Evolutionary conservation across 306 rosid genomes (phyloP).

Genomic region (Cucurbita argyrosperma): DNA sequence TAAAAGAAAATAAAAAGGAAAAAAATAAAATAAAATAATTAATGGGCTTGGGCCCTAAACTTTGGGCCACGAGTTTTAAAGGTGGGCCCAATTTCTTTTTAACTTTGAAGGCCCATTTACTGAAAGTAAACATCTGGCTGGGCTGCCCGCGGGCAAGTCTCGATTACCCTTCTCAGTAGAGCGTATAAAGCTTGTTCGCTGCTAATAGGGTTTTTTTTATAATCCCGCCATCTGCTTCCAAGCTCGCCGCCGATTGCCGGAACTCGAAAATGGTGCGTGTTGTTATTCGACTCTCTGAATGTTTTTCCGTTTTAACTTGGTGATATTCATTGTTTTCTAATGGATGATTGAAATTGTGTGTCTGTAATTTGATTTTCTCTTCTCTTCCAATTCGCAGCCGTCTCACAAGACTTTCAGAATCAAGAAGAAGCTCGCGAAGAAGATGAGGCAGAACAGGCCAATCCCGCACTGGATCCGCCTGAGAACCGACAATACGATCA

Average conservation of each 20-base stretch:
- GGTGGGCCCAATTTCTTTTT: background rate
- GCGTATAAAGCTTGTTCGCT: background rate
- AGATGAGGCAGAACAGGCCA: constrained; percentile 84
- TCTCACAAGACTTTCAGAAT: constrained; percentile 77
- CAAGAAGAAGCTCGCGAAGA: constrained; percentile 91
- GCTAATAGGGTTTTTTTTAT: background rate
- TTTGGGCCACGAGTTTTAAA: background rate
- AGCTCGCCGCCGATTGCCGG: background rate
- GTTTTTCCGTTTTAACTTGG: background rate
- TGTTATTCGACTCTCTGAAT: background rate
- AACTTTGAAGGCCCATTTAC: background rate
- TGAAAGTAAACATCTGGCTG: background rate
- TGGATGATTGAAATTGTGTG: background rate
- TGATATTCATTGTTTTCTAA: background rate
- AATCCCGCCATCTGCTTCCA: background rate
- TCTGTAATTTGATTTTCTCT: background rate
- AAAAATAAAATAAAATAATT: background rate
- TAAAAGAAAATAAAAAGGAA: too few relatives aligned
- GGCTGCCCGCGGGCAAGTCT: background rate
- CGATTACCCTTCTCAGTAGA: background rate
- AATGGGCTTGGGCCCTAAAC: background rate
- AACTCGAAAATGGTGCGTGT: background rate
- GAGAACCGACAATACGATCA: constrained; percentile 75
- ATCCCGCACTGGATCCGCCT: constrained; percentile 79
- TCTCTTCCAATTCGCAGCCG: constrained; percentile 27